These are phyloP conservation scores for Aspergillus saccharolyticus DNA, from an alignment of 495 filamentous ascomycete species.

Conservation along the genomic window DNA sequence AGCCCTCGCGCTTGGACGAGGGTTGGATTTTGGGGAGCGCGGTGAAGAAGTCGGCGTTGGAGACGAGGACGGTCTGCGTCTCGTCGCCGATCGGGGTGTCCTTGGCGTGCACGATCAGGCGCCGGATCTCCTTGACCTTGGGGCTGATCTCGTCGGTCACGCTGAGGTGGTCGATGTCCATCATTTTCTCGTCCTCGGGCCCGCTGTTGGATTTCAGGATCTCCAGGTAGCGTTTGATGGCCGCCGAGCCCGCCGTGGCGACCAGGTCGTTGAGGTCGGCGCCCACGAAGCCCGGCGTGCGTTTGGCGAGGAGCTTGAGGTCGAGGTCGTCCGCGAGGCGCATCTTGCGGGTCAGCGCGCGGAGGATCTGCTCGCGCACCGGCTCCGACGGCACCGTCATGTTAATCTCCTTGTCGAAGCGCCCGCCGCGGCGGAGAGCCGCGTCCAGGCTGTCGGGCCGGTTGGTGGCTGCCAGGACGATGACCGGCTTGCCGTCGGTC, in stretches of 20 bases:
- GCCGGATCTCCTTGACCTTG: conserved; percentile 46
- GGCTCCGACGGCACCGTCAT: conserved; percentile 88
- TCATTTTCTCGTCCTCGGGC: conserved; percentile 29
- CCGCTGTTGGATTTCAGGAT: conserved; percentile 47
- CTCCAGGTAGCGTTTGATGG: conserved; percentile 55
- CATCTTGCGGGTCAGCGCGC: conserved; percentile 67
- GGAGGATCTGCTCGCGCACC: conserved; percentile 78
- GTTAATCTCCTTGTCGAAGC: conserved; percentile 92
- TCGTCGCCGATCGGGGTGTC: conserved; percentile 44
- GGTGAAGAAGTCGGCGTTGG: conserved; percentile 62
- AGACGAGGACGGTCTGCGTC: conserved; percentile 43
- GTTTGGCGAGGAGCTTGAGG: conserved; percentile 74
- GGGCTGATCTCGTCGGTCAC: conserved; percentile 29
- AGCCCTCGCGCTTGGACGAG: conserved; percentile 91
- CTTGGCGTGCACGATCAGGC: conserved; percentile 51
- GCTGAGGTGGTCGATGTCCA: conserved; percentile 44
- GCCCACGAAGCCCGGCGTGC: conserved; percentile 91
- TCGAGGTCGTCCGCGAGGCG: conserved; percentile 67
- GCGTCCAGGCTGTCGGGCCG: conserved; percentile 86
- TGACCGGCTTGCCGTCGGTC: conserved; percentile 82
- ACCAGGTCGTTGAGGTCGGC: conserved; percentile 87
- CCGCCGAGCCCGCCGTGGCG: conserved; percentile 62
- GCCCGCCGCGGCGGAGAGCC: conserved; percentile 75
- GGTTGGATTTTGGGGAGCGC: conserved; percentile 86
- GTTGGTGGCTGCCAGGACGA: conserved; percentile 91